These are phyloP conservation scores for Colletotrichum somersetense DNA, from an alignment of 2,329 filamentous ascomycete genomes.

Conservation along the genomic window DNA sequence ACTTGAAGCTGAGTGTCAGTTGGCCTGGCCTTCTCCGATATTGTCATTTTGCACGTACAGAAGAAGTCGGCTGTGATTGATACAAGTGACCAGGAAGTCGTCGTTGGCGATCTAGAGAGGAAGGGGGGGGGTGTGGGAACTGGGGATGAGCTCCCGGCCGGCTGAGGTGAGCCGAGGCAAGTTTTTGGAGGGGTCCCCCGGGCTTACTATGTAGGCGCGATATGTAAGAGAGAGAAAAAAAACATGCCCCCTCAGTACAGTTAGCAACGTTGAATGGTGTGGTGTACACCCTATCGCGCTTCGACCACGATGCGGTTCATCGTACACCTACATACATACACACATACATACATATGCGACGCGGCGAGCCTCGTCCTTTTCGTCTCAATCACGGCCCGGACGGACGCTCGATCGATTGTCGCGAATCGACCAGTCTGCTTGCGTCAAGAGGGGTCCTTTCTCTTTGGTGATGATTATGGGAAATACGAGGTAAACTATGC, in stretches of 20 bases:
- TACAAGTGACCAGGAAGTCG: too few relatives aligned
- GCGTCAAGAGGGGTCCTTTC: neutral
- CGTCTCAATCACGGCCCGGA: neutral
- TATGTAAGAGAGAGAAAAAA: neutral
- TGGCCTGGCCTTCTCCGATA: neutral
- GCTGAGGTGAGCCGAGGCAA: conserved; percentile 29
- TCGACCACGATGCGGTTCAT: neutral
- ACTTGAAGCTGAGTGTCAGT: neutral
- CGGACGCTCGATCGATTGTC: neutral
- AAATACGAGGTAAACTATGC: neutral
- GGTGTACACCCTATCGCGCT: conserved; percentile 1
- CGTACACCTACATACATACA: neutral
- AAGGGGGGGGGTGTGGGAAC: neutral
- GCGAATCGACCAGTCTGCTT: neutral
- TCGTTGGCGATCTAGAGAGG: neutral
- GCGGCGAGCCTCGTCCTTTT: neutral
- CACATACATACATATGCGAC: conserved; percentile 4
- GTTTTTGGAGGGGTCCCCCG: conserved; percentile 9
- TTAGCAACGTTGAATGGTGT: neutral
- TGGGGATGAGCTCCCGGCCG: conserved; percentile 10
- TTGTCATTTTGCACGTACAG: too few relatives aligned
- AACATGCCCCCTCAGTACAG: too few relatives aligned
- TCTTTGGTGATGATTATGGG: neutral
- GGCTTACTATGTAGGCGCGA: conserved; percentile 7
- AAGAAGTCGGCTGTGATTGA: neutral